phyloP scores from a whole-genome alignment of 2,329 filamentous ascomycete species.

The Alternaria novae-zelandiae region DNA sequence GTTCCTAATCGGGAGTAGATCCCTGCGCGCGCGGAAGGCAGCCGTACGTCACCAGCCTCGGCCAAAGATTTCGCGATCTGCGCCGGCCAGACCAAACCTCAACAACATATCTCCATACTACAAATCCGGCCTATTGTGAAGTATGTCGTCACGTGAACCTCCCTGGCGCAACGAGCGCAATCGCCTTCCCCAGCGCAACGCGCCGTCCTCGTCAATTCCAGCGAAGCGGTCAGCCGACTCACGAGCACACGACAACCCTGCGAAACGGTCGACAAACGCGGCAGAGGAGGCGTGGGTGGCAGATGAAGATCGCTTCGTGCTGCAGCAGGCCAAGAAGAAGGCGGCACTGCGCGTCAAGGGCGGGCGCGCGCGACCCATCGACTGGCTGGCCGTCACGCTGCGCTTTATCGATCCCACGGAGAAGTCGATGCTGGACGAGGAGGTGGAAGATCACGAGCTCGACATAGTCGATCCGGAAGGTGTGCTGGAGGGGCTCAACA shows the following conservation, averaged over 20 bases:
- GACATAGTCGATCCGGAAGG: conserved; percentile 79
- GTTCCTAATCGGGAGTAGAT: conserved; percentile 4
- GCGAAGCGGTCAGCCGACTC: conserved; percentile 54
- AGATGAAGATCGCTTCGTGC: conserved; percentile 92
- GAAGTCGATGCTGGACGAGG: conserved; percentile 80
- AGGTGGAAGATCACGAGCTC: conserved; percentile 75
- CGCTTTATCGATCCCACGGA: conserved; percentile 81
- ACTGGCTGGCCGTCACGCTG: conserved; percentile 90
- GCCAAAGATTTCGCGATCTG: conserved; percentile 20
- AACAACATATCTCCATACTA: not conserved
- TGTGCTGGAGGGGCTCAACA: conserved; percentile 76
- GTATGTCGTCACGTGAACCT: conserved; percentile 43
- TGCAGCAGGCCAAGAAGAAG: conserved; percentile 98
- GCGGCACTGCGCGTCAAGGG: conserved; percentile 93
- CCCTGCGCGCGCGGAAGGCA: conserved; percentile 13
- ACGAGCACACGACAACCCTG: conserved; percentile 45
- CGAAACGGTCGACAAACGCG: conserved; percentile 54
- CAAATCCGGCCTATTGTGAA: not conserved
- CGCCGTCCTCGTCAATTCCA: conserved; percentile 41
- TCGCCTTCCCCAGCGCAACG: conserved; percentile 26
- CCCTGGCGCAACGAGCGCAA: conserved; percentile 41
- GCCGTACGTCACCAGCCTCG: conserved; percentile 28
- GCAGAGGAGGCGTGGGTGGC: conserved; percentile 75
- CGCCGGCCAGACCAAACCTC: not conserved
- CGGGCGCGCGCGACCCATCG: conserved; percentile 87